Percentiles rank a stretch among this genome's conserved stretches.
Conservation (phyloP, 2,329 filamentous ascomycete genomes). For the Pyrenophora teres region DNA sequence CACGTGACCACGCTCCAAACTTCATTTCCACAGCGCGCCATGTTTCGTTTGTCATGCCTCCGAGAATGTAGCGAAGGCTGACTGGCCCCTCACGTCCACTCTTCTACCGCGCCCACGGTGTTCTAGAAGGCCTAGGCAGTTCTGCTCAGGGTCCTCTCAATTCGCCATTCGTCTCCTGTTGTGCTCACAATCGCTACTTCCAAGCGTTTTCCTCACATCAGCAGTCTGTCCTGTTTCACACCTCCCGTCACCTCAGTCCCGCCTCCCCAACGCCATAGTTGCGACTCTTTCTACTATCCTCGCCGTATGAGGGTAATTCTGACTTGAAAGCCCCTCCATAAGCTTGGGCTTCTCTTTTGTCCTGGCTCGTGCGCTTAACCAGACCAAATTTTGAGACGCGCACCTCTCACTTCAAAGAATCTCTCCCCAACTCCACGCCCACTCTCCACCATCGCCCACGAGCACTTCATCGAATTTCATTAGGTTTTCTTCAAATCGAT, state of each 20-base stretch:
- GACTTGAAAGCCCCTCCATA: constrained; percentile 8
- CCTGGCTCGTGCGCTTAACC: constrained; percentile 38
- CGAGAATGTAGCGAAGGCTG: background rate
- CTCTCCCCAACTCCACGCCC: constrained; percentile 14
- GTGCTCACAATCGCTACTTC: constrained; percentile 20
- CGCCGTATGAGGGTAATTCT: constrained; percentile 1
- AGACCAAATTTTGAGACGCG: constrained; percentile 32
- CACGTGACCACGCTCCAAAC: constrained; percentile 22
- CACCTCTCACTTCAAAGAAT: constrained; percentile 22
- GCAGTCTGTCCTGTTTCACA: constrained; percentile 20
- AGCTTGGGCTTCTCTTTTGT: constrained; percentile 17
- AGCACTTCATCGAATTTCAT: constrained; percentile 7
- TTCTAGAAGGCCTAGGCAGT: background rate
- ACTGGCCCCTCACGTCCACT: background rate
- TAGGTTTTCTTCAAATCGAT: background rate
- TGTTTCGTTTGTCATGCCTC: constrained; percentile 7
- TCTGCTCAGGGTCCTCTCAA: constrained; percentile 2
- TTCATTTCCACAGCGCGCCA: constrained; percentile 14
- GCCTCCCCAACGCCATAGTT: constrained; percentile 7
- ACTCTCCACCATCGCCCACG: constrained; percentile 5
- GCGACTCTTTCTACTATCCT: constrained; percentile 1
- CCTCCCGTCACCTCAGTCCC: constrained; percentile 15
- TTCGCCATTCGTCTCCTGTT: constrained; percentile 16
- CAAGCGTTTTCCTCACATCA: constrained; percentile 28
- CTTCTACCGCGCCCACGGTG: background rate